These are phyloP conservation scores for Quercus phellos DNA, from an alignment of 331 rosid species.

Conservation along the genomic window DNA sequence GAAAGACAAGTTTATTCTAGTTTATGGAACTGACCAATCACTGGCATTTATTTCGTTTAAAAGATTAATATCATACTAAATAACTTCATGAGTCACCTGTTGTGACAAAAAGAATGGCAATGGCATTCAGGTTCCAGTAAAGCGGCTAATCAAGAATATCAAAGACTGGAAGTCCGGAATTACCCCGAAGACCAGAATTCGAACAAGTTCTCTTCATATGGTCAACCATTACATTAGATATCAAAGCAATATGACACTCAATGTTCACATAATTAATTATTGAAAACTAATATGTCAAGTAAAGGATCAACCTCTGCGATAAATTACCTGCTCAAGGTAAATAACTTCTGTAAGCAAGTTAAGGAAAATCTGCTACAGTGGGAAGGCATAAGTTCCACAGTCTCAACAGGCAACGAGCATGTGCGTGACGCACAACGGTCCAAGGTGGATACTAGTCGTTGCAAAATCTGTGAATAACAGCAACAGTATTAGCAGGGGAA, in stretches of 20 bases:
- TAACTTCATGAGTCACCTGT: not conserved
- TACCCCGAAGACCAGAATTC: conserved; percentile 4
- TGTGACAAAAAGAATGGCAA: not conserved
- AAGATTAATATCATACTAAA: not conserved
- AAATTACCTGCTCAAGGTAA: conserved; percentile 83
- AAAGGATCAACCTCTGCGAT: not conserved
- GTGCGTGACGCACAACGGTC: conserved; percentile 97
- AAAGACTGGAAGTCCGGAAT: not conserved
- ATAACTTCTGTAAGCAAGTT: conserved; percentile 85
- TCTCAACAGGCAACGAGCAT: conserved; percentile 86
- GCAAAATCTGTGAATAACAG: conserved; percentile 58
- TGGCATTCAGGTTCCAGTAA: not conserved
- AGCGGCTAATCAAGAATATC: not conserved
- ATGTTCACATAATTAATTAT: not conserved
- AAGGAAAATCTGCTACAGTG: conserved; percentile 94
- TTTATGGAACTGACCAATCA: not conserved
- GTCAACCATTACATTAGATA: not conserved
- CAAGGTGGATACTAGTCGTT: conserved; percentile 71
- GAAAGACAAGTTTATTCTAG: not conserved
- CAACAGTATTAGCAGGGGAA: not conserved
- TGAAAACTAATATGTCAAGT: not conserved
- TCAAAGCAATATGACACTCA: conserved; percentile 6
- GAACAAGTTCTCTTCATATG: not conserved
- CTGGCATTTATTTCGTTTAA: not conserved
- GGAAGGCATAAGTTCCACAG: conserved; percentile 88